A percentile compares a stretch with the other conserved stretches of the same genome.
Evolutionary conservation across 441 rosid species (phyloP).

Genomic region (Eruca vesicaria): DNA sequence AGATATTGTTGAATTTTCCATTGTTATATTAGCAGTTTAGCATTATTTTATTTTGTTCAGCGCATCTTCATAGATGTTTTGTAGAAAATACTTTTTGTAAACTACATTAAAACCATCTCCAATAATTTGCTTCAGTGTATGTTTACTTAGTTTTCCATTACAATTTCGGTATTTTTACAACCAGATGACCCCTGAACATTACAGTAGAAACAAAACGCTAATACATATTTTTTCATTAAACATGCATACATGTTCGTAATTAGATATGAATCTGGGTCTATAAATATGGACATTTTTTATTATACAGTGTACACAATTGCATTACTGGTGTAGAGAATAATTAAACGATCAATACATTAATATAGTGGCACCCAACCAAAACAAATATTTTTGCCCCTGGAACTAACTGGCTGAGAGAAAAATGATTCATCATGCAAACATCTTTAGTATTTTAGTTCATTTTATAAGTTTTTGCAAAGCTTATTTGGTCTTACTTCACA

Average conservation of each 20-base stretch:
- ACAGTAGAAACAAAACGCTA: neutral
- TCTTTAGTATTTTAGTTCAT: neutral
- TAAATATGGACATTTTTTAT: neutral
- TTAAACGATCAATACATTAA: neutral
- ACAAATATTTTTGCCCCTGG: neutral
- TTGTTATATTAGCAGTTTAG: neutral
- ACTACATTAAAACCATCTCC: neutral
- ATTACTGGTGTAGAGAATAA: neutral
- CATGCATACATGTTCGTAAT: neutral
- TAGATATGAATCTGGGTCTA: neutral
- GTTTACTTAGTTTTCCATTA: neutral
- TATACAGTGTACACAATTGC: neutral
- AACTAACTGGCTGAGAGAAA: neutral
- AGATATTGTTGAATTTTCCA: neutral
- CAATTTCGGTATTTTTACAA: neutral
- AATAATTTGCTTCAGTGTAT: neutral
- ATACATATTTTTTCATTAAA: neutral
- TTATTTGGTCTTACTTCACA: constrained; percentile 27
- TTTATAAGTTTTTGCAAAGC: neutral
- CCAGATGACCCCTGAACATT: neutral
- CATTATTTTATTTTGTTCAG: neutral
- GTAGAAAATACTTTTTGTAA: neutral
- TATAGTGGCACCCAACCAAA: neutral
- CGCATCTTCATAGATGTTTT: neutral
- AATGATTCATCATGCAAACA: neutral